Evolutionary conservation across 495 filamentous ascomycete species (phyloP), one percentile per base, ranked within the genome.

Genomic region (Penicillium lagena): DNA sequence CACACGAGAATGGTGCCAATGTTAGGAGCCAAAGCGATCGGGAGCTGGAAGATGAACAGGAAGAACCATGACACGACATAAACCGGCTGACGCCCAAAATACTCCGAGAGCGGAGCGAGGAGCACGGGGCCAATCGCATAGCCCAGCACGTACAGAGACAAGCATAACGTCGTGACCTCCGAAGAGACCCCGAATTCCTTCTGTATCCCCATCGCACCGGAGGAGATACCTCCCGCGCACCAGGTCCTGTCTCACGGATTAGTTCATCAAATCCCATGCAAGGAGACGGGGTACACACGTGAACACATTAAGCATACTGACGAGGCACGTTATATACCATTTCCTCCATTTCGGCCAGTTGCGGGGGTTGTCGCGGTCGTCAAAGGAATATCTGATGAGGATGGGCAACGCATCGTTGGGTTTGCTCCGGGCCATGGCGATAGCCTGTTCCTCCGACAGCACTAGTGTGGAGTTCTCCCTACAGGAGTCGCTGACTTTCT

Each of bases 101-200:
- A 61, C 59, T 87, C 84, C 17, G 72, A 77, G 1, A 86, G 64
- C 0, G 84, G 84, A 1, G 75, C 81, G 13, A 83, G 68, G 29
- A 83, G 57, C 2, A 84, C 60, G 1, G 79, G 79, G 0, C 76
- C 77, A 39, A 78, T 54, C 10, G 67, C 75, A 40, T 68, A 72
- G 3, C 70, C 77, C 0, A 83, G 62, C 0, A 82, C 60, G 54
- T 73, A 80, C 2, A 78, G 67, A 4, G 77, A 81, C 27, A 82
- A 39, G 43, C 65, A 64, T 10, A 77, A 45, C 2, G 67, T 75
- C 6, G 62, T 71, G 29, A 76, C 55, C 40, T 72, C 67, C 10
- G 45, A 40, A 7, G 66, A 68, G 4, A 73, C 69, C 17, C 50
- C 52, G 44, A 75, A 74, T 17, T 64, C 63, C 12, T 61, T 39